These are phyloP conservation scores for Cladosporium sp. DNA, from an alignment of 2,329 filamentous ascomycete genomes.

Conservation along the genomic window DNA sequence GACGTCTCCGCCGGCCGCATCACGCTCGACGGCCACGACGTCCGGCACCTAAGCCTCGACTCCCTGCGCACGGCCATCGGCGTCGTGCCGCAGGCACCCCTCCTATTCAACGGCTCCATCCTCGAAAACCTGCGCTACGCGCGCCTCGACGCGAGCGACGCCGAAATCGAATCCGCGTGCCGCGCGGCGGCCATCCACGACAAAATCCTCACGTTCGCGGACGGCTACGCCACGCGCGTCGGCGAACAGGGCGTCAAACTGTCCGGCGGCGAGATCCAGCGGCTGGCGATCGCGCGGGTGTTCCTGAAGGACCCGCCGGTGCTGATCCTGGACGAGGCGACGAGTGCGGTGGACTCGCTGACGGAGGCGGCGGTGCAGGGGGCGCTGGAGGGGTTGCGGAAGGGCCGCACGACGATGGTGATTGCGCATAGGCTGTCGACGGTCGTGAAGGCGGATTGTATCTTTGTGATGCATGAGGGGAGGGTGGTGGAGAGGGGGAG, in stretches of 20 bases:
- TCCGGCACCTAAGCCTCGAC: constrained; percentile 52
- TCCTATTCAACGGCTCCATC: constrained; percentile 59
- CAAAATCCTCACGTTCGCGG: constrained; percentile 54
- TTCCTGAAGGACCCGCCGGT: constrained; percentile 62
- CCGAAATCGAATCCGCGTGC: constrained; percentile 55
- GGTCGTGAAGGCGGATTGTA: constrained; percentile 70
- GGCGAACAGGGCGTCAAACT: constrained; percentile 73
- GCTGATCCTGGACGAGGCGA: constrained; percentile 70
- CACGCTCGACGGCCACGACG: constrained; percentile 53
- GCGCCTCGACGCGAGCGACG: constrained; percentile 53
- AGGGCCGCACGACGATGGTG: constrained; percentile 64
- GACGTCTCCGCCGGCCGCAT: constrained; percentile 51
- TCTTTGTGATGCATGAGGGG: constrained; percentile 69
- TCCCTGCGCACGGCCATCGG: constrained; percentile 55
- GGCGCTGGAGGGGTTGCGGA: constrained; percentile 54
- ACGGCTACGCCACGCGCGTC: constrained; percentile 67
- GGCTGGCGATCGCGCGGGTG: constrained; percentile 67
- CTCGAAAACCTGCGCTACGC: constrained; percentile 61
- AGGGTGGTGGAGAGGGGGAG: constrained; percentile 66
- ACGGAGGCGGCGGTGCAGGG: constrained; percentile 51
- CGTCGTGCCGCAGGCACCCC: constrained; percentile 59
- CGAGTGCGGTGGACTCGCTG: constrained; percentile 56
- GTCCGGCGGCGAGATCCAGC: constrained; percentile 79
- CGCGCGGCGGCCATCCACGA: constrained; percentile 58
- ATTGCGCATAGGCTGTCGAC: constrained; percentile 73